phyloP scores from a whole-genome alignment of 2,329 filamentous ascomycete genomes.

The Aspergillus quadrilineatus region DNA sequence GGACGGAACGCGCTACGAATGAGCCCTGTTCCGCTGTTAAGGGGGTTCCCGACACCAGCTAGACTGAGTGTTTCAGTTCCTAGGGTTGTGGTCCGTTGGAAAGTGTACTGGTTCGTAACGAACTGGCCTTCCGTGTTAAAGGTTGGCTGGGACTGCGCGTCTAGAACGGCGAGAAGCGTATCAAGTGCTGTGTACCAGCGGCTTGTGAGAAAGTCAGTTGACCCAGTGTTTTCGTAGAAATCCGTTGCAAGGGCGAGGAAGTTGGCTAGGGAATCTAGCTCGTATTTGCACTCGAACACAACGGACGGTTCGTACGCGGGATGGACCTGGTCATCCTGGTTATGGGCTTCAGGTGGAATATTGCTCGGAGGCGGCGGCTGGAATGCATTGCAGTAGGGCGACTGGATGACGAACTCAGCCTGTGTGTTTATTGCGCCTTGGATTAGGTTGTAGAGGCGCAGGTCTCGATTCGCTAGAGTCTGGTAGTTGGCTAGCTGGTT shows the following conservation, averaged over 20 bases:
- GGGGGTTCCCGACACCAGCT: slow-evolving; percentile 81
- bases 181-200: slow-evolving; percentile 79
- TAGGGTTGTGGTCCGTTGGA: slow-evolving; percentile 73
- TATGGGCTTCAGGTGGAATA: slow-evolving; percentile 69
- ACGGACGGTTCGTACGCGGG: slow-evolving; percentile 78
- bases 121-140: slow-evolving; percentile 71
- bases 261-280: slow-evolving; percentile 90
- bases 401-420: slow-evolving; percentile 88
- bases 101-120: slow-evolving; percentile 77
- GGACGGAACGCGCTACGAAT: slow-evolving; percentile 90
- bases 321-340: slow-evolving; percentile 80
- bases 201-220: slow-evolving; percentile 71
- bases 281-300: slow-evolving; percentile 99
- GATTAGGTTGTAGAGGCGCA: slow-evolving; percentile 73
- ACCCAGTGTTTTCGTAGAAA: slow-evolving; percentile 77
- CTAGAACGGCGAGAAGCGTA: slow-evolving; percentile 69
- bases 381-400: slow-evolving; percentile 97
- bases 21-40: slow-evolving; percentile 79
- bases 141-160: slow-evolving; percentile 75
- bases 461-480: slow-evolving; percentile 75
- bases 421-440: slow-evolving; percentile 95
- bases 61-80: slow-evolving; percentile 90
- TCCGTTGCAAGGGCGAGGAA: slow-evolving; percentile 85
- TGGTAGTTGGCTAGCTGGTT: slow-evolving; percentile 95
- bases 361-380: slow-evolving; percentile 86